Base-by-base conservation (phyloP, 441 rosid species). In the Jatropha multifida region DNA sequence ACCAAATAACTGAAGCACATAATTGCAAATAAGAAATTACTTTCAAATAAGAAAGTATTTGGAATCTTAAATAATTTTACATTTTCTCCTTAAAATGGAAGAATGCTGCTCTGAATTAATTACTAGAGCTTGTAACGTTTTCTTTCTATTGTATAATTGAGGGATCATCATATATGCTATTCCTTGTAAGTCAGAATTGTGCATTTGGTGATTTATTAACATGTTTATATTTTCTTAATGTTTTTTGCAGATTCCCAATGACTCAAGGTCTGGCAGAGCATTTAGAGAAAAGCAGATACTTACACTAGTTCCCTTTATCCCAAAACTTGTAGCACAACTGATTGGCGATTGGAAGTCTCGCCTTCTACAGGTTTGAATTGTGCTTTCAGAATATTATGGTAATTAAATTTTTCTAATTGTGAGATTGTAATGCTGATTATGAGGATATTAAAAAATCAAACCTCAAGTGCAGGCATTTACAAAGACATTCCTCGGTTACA, bases 401-500 rank as follows among this genome's bases (percentile, higher is more conserved):
- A 15, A 37, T 26, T 23, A 23, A 59, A 58, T 72, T 32, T 41
- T 69, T 68, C 67, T 73, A 62, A 58, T 76, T 72, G 10, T 63
- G 26, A 65, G 41, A 69, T 71, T 13, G 8, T 62, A 65, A 41
- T 52, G 52, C 63, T 64, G 42, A 69, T 77, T 40, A 56, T 68
- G 15, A 73, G 59, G 46, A 63, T 74, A 44, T 13, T 77, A 73
- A 63, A 56, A 18, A 27, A 71, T 75, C 42, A 69, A 48, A 46
- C 68, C 61, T 66, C 62, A 23, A 58, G 77, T 83, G 75, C 93
- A 94, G 99, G 98, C 97, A 68, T 96, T 96, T 84, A 91, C 95
- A n/a, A 65, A 26, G 75, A 79, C 94, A 75, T 94, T 91, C 82
- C 85, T 72, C 77, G 79, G 77, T 69, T 92, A 97, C 81, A 83